Evolutionary conservation across 768 basidiomycete species (phyloP), one percentile per base, ranked within the genome.

Genomic region (Leccinum subtestaceum): DNA sequence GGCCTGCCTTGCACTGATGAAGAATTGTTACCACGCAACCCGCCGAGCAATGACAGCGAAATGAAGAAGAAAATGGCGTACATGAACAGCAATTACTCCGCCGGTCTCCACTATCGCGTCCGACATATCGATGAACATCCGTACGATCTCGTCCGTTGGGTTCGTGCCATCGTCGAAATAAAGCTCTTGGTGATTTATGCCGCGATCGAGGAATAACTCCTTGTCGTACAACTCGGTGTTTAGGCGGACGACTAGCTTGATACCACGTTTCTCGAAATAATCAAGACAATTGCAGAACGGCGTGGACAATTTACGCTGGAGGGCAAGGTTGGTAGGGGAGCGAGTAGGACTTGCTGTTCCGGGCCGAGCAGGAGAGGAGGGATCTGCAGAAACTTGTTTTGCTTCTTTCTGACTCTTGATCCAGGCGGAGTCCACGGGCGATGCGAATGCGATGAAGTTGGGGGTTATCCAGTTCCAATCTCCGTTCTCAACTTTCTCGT

Each of bases 101-200:
- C 91, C 91, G 19, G 66, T 73, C 61, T 90, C 86, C 49, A 98
- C 85, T 29, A 89, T 78, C 19, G 82, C 77, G 68, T 98, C 95
- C 1, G 89, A 85, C 55, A 92, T 76, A 64, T 91, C 88, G 64
- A 99, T 89, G 69, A 99, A 99, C 58, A 86, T 84, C 55, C 94
- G 83, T 47, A 95, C 91, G 66, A 98, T 97, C 58, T 97, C 93
- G 73, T 97, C 92, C 0, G 94, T 89, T 5, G 96, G 96, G 73
- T 98, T 98, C 23, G 95, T 97, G 21, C 97, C 97, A 71, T 99
- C 97, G 73, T 98, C 95, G 65, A 97, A 98, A 74, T 96, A 98
- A 62, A 98, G 82, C 65, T 96, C 94, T 75, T 89, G 80, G 70
- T 97, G 93, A 65, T 88, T 86, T 68, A 96, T 90, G 11, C 93